These are phyloP conservation scores for Irpex sp. DNA, from an alignment of 1,284 basidiomycete genomes.

Conservation along the genomic window DNA sequence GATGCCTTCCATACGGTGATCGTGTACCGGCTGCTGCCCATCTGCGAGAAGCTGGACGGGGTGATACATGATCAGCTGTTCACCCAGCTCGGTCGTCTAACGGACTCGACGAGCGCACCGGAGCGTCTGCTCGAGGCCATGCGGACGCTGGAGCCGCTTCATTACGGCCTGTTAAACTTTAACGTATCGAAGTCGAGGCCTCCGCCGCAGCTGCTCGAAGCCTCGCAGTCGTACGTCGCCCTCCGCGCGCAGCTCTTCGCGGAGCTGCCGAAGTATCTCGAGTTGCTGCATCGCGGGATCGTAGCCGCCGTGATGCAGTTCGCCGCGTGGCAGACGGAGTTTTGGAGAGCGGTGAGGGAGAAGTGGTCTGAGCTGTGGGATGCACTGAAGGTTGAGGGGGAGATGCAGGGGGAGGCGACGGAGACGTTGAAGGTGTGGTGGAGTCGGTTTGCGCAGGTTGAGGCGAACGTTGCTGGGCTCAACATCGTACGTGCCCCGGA, in stretches of 20 bases:
- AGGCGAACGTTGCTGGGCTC: conserved; percentile 42
- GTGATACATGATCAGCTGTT: conserved; percentile 51
- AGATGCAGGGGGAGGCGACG: conserved; percentile 58
- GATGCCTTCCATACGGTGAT: conserved; percentile 68
- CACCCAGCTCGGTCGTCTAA: conserved; percentile 49
- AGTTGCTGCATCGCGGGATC: conserved; percentile 55
- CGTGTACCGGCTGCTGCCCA: conserved; percentile 47
- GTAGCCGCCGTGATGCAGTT: conserved; percentile 46
- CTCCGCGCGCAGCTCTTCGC: conserved; percentile 63
- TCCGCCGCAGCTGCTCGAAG: conserved; percentile 57
- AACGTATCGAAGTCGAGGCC: conserved; percentile 61
- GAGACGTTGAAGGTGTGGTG: conserved; percentile 72
- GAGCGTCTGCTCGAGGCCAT: conserved; percentile 64
- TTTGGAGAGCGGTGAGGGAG: conserved; percentile 54
- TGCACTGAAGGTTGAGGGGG: conserved; percentile 69
- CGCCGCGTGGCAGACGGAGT: conserved; percentile 51
- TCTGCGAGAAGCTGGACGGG: conserved; percentile 47
- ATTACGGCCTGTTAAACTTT: conserved; percentile 61
- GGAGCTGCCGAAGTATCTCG: conserved; percentile 66
- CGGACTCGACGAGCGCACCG: conserved; percentile 56
- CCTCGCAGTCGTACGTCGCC: conserved; percentile 71
- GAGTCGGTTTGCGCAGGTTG: conserved; percentile 59
- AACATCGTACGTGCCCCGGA: conserved; percentile 33
- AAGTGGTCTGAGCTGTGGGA: conserved; percentile 78
- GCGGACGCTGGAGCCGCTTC: conserved; percentile 65